Conservation (phyloP, 495 filamentous ascomycete species). For the Rostrohypoxylon terebratum region DNA sequence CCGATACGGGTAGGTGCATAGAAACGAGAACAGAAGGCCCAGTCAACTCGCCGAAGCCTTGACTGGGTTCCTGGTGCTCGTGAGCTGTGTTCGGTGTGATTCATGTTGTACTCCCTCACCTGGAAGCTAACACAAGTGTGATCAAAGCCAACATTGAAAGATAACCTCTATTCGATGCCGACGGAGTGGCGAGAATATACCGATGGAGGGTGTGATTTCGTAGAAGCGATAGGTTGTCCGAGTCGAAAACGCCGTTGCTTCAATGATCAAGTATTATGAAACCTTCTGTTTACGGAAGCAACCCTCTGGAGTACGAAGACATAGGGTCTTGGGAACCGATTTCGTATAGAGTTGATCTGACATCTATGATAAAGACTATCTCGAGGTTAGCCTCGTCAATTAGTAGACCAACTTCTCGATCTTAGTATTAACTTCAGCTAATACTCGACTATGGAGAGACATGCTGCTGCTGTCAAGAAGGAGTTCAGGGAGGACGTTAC, state of each 20-base stretch:
- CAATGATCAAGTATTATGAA: slow-evolving; percentile 31
- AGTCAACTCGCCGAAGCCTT: slow-evolving; percentile 9
- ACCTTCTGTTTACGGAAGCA: slow-evolving; percentile 45
- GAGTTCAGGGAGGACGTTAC: slow-evolving; percentile 53
- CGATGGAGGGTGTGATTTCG: slow-evolving; percentile 43
- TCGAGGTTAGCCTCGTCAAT: slow-evolving; percentile 19
- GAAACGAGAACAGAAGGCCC: slow-evolving; percentile 2
- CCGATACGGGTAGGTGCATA: background rate
- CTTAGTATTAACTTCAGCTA: background rate
- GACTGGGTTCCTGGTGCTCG: slow-evolving; percentile 7
- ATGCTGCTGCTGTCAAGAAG: slow-evolving; percentile 37
- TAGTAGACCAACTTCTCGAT: background rate
- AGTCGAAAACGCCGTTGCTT: slow-evolving; percentile 22
- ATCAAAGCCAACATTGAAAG: background rate
- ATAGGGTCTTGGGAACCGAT: background rate
- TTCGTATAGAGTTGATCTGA: slow-evolving; percentile 27
- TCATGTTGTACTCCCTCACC: slow-evolving; percentile 22
- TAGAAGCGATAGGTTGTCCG: slow-evolving; percentile 33
- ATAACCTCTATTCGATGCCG: slow-evolving; percentile 29
- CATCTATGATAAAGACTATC: slow-evolving; percentile 36
- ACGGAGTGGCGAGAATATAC: slow-evolving; percentile 44
- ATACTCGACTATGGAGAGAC: slow-evolving; percentile 30
- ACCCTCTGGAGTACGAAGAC: slow-evolving; percentile 9
- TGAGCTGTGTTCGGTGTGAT: slow-evolving; percentile 24
- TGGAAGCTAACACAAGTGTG: slow-evolving; percentile 3